Evolutionary conservation across 2,329 filamentous ascomycete species (phyloP), one percentile per base, ranked within the genome.

Genomic region (Neonectria neomacrospora): DNA sequence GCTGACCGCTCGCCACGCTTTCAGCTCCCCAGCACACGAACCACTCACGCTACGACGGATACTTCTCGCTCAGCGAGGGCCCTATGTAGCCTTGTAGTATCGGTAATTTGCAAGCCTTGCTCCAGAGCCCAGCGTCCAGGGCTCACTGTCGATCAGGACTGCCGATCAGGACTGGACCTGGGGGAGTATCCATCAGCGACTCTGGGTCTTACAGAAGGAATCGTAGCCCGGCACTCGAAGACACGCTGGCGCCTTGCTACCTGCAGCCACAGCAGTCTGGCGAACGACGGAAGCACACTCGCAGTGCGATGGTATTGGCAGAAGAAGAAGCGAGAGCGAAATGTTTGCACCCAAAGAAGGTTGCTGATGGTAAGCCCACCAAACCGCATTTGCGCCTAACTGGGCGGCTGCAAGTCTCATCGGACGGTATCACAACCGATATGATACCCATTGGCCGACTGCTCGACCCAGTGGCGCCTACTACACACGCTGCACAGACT

Each of bases 1-100:
- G 12, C 34, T 57, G 62, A 63, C 61, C 61, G 51, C 56, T 64
- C 30, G 55, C 45, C 55, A 55, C 54, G 34, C 47, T 39, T 22
- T 34, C 56, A 58, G 59, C 54, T 53, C 22, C 45, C 58, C 32
- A 23, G 37, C 20, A 50, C 48, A 47, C 56, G 22, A 56, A 53
- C 56, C 56, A 64, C 37, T 60, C 51, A 52, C 30, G 18, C 45
- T 32, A 39, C 30, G 37, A 60, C 53, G 53, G 57, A 55, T 57
- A n/a, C 28, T 14, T 44, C 28, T 12, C 39, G 42, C 20, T 22
- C 30, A 34, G 39, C 37, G 37, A 42, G 22, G 32, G n/a, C 28
- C 54, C 50, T 54, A 30, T 57, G 54, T 57, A 54, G 26, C 10
- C 50, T 56, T 47, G 45, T 16, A 39, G 52, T 45, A 28, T 23